Base-by-base conservation (phyloP, 176 grass and related monocot species). In the Poa annua region DNA sequence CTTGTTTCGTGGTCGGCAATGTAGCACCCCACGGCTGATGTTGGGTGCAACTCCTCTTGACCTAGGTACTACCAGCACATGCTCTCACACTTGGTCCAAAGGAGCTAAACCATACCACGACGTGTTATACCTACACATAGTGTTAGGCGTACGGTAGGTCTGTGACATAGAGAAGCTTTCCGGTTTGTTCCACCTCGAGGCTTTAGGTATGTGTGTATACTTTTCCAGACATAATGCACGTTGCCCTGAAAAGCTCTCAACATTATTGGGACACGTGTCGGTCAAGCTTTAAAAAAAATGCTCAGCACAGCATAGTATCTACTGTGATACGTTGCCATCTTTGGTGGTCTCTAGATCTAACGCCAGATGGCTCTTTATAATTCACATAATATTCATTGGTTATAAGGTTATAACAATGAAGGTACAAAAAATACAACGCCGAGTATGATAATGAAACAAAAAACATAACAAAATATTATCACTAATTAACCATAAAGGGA, bases 31-130 rank as follows among this genome's bases (percentile, higher is more conserved):
- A 10, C 72, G 63, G 29, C 15, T 67, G 26, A 35, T 29, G 82
- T 85, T 76, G 77, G 82, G 87, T 85, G 77, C 87, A 85, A 69
- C 87, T 25, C 24, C 82, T 79, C 21, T 68, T 85, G 87, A 85
- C 87, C 41, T 16, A 19, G 39, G 15, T 60, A 4, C 29, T 59
- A 4, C 41, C 78, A 61, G 51, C 78, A 45, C 48, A 24, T 35
- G 35, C 41, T 42, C 41, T 42, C 41, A 15, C 45, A 12, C 32
- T 65, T 60, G 1, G 60, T 75, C 86, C 36, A 19, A 66, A 32
- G 51, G 25, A 79, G 87, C 55, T 84, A 42, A 51, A 52, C 52
- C 59, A 66, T 25, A 44, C 51, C 59, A 16, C 73, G 85, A 77
- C 25, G 32, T 73, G 55, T 15, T 51, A 49, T 3, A 29, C 22